These are phyloP conservation scores for Salicornia ramosissima DNA, from an alignment of 148 eudicot species.

Conservation along the genomic window DNA sequence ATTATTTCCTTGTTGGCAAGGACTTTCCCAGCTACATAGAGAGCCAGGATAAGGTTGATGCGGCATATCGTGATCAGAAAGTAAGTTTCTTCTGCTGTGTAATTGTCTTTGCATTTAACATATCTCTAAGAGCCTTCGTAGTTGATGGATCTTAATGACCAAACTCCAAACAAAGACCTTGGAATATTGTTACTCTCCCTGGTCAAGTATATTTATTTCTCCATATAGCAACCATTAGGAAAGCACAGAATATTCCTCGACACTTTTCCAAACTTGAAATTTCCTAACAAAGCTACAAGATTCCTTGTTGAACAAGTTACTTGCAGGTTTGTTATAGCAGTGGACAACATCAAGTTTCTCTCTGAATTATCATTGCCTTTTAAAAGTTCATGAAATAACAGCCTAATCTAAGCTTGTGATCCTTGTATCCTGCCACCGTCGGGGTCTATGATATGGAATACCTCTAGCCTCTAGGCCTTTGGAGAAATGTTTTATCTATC, in stretches of 20 bases:
- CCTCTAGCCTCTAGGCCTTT: too few species aligned
- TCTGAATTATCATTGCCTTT: neutral
- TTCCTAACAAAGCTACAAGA: neutral
- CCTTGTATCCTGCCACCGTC: too few species aligned
- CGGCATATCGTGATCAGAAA: constrained; percentile 75
- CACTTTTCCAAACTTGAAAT: neutral
- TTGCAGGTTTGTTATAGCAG: neutral
- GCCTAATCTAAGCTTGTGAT: neutral
- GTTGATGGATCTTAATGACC: neutral
- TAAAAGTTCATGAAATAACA: neutral
- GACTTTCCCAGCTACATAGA: constrained; percentile 93
- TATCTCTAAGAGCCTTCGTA: neutral
- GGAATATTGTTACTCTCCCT: neutral
- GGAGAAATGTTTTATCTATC: too few species aligned
- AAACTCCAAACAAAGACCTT: neutral
- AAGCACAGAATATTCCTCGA: neutral
- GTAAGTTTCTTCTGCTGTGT: constrained; percentile 32
- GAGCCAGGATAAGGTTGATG: constrained; percentile 90
- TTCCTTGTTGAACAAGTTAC: too few species aligned
- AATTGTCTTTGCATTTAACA: neutral
- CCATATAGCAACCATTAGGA: neutral
- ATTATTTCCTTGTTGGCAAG: constrained; percentile 94
- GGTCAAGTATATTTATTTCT: neutral
- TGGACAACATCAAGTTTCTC: neutral
- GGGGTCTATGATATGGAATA: too few species aligned